Percentiles rank a stretch among this genome's conserved stretches.
Conservation (phyloP, 345 rosid species). For the Dipteronia dyeriana region DNA sequence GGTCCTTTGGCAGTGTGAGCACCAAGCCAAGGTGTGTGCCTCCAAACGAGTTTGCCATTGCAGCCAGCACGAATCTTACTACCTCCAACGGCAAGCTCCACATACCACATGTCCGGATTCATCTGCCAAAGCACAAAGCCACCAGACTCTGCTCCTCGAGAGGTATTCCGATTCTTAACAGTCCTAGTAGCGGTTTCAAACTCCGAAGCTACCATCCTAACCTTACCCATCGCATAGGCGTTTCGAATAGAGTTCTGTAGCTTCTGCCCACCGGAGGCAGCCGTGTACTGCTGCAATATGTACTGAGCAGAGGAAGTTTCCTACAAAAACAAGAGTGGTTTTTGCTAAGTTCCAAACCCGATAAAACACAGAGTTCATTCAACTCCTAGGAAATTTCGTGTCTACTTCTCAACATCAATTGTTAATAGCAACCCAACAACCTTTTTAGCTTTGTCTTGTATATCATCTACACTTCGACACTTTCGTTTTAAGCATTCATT, state of each 20-base stretch:
- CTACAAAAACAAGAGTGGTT: conserved; percentile 30
- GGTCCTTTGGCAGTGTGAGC: conserved; percentile 91
- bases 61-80: conserved; percentile 91
- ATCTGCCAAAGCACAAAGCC: conserved; percentile 97
- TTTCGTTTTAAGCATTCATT: not conserved
- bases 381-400: conserved; percentile 12
- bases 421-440: not conserved
- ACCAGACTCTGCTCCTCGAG: conserved; percentile 64
- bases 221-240: conserved; percentile 91
- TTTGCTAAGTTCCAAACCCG: conserved; percentile 4
- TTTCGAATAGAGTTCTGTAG: conserved; percentile 72
- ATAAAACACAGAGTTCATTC: conserved; percentile 8
- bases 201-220: conserved; percentile 77
- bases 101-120: conserved; percentile 98
- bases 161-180: conserved; percentile 59
- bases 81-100: conserved; percentile 85
- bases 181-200: conserved; percentile 71
- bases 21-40: conserved; percentile 96
- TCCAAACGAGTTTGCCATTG: conserved; percentile 88
- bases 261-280: conserved; percentile 90
- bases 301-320: conserved; percentile 92
- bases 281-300: conserved; percentile 86
- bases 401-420: conserved; percentile 5
- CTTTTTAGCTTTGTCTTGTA: not conserved
- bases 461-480: not conserved